phyloP scores from a whole-genome alignment of 345 rosid species.

The Gossypium anomalum region DNA sequence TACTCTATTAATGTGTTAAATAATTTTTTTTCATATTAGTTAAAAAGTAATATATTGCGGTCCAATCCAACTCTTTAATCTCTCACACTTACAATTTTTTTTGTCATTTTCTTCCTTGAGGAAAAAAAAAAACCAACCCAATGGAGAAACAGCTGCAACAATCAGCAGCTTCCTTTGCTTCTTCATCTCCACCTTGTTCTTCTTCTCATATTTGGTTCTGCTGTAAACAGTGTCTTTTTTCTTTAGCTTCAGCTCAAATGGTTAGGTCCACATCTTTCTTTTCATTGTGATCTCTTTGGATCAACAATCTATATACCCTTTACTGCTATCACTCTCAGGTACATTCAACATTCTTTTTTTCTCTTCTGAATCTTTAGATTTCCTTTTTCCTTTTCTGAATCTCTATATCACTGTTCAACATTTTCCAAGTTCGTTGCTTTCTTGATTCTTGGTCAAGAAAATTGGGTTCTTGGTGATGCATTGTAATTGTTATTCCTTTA shows the following conservation, averaged over 20 bases:
- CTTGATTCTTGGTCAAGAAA: slow-evolving; percentile 2
- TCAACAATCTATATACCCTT: slow-evolving; percentile 7
- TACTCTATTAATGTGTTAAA: too few species aligned
- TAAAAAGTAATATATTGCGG: slow-evolving; percentile 5
- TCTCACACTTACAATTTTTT: slow-evolving; percentile 20
- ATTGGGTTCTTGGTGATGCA: slow-evolving; percentile 4
- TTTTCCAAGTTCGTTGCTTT: slow-evolving; percentile 7
- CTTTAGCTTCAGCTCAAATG: slow-evolving; percentile 24
- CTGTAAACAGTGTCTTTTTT: slow-evolving; percentile 28
- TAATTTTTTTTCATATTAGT: background rate
- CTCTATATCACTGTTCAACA: background rate
- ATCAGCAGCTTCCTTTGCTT: slow-evolving; percentile 30
- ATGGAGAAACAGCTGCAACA: slow-evolving; percentile 44
- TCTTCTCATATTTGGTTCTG: slow-evolving; percentile 22
- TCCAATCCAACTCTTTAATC: slow-evolving; percentile 15
- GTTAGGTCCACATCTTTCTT: slow-evolving; percentile 24
- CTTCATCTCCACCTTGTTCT: slow-evolving; percentile 14
- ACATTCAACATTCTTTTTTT: background rate
- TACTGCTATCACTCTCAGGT: slow-evolving; percentile 23
- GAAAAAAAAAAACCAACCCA: slow-evolving; percentile 19
- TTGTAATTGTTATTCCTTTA: background rate
- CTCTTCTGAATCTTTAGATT: slow-evolving; percentile 23
- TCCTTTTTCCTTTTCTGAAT: slow-evolving; percentile 9
- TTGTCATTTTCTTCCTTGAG: slow-evolving; percentile 40
- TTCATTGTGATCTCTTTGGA: slow-evolving; percentile 29